A percentile compares a stretch with the other conserved stretches of the same genome.
These are phyloP conservation scores for Terana coerulea DNA, from an alignment of 768 basidiomycete species.

Conservation along the genomic window DNA sequence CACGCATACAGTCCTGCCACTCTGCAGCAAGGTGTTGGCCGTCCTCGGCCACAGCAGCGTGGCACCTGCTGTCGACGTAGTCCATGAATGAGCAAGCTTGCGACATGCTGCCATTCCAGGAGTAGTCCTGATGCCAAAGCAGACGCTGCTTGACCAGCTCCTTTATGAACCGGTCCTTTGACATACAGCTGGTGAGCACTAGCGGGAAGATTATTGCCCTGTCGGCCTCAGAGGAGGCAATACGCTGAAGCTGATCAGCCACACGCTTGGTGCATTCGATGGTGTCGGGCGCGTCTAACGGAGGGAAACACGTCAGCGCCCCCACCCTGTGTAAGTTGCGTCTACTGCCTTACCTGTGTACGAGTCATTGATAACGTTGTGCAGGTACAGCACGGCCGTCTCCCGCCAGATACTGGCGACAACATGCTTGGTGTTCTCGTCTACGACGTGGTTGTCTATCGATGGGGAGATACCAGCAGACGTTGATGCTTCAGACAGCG, in stretches of 20 bases:
- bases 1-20: conserved; percentile 23
- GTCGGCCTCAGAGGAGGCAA: conserved; percentile 59
- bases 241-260: conserved; percentile 46
- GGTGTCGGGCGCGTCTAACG: conserved; percentile 69
- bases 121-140: conserved; percentile 15
- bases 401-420: conserved; percentile 61
- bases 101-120: conserved; percentile 19
- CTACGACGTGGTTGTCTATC: too few relatives aligned
- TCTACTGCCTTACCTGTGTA: conserved; percentile 53
- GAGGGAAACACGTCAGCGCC: background rate
- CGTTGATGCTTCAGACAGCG: background rate
- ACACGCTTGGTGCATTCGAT: conserved; percentile 49
- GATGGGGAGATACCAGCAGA: background rate
- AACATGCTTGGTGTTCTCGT: conserved; percentile 43
- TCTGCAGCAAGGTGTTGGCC: conserved; percentile 14
- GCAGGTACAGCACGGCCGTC: conserved; percentile 60
- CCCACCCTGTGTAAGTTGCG: conserved; percentile 10
- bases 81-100: conserved; percentile 21
- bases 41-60: conserved; percentile 22
- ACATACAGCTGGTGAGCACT: conserved; percentile 69
- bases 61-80: too few relatives aligned
- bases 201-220: conserved; percentile 70
- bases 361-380: conserved; percentile 64
- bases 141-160: conserved; percentile 40
- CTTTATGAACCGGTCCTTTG: conserved; percentile 45